Evolutionary conservation across 352 stramenopile species (phyloP).

Genomic region (Pythium periplocum): DNA sequence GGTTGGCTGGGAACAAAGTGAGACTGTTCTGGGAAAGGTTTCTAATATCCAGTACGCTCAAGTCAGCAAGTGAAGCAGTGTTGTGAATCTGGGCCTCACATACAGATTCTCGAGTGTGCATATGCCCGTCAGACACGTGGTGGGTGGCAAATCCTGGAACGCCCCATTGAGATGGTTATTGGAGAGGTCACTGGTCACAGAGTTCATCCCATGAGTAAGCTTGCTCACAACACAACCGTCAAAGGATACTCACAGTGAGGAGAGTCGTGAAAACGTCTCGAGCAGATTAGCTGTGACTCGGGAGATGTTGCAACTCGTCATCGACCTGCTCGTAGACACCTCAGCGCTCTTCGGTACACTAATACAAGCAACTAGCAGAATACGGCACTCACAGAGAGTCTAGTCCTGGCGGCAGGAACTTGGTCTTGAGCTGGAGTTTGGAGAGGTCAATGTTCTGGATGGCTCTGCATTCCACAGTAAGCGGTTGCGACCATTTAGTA

Average conservation of each 20-base stretch:
- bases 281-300: no score
- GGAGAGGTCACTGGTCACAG: constrained; percentile 28
- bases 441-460: background rate
- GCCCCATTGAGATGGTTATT: constrained; percentile 24
- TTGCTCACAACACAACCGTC: no score
- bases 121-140: constrained; percentile 15
- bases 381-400: background rate
- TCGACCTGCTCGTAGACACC: no score
- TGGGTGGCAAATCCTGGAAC: constrained; percentile 21
- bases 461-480: background rate
- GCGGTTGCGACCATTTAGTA: background rate
- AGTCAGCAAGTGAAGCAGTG: background rate
- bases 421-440: background rate
- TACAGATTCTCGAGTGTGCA: constrained; percentile 30
- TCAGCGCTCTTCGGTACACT: background rate
- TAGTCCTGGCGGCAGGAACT: background rate
- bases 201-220: background rate
- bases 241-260: no score
- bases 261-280: no score
- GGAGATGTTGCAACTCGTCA: no score
- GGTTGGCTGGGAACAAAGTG: background rate
- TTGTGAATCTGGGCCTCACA: constrained; percentile 1
- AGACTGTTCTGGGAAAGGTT: constrained; percentile 1
- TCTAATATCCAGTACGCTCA: background rate
- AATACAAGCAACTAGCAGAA: background rate